phyloP scores from a whole-genome alignment of 108 stramenopile genomes.

The Pseudonitzschia delicatissima region DNA sequence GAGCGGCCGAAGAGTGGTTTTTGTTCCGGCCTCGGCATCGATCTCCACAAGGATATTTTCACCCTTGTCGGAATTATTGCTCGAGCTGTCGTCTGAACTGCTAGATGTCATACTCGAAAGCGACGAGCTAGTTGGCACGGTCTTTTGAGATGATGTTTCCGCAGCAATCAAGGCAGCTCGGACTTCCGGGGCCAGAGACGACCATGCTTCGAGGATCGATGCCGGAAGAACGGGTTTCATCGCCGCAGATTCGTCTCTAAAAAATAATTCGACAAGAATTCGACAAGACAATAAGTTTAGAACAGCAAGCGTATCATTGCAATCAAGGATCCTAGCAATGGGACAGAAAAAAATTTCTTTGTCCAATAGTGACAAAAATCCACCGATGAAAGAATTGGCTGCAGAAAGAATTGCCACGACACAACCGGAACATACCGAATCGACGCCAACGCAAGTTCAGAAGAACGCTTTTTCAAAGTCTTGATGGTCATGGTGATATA shows the following conservation, averaged over 20 bases:
- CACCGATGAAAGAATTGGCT: background rate
- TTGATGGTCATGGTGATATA: constrained; percentile 84
- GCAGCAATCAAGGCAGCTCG: constrained; percentile 60
- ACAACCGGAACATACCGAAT: constrained; percentile 42
- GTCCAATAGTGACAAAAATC: background rate
- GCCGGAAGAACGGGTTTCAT: constrained; percentile 46
- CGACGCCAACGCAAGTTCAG: constrained; percentile 49
- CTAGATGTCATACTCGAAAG: constrained; percentile 43
- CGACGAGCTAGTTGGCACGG: constrained; percentile 28
- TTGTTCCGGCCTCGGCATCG: constrained; percentile 67
- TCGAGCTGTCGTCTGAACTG: constrained; percentile 31
- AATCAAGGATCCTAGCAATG: background rate
- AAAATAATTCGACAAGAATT: background rate
- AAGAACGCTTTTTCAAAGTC: constrained; percentile 49
- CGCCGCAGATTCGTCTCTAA: constrained; percentile 40
- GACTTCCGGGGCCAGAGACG: constrained; percentile 57
- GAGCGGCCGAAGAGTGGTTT: constrained; percentile 56
- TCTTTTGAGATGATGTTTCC: constrained; percentile 40
- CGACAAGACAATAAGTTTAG: background rate
- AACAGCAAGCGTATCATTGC: background rate
- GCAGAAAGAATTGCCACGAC: background rate
- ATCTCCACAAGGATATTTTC: constrained; percentile 41
- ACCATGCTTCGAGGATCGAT: constrained; percentile 72
- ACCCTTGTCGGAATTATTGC: constrained; percentile 21
- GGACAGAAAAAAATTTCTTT: background rate